These are phyloP conservation scores for Eucalyptus pauciflora DNA, from an alignment of 345 rosid species.

Conservation along the genomic window DNA sequence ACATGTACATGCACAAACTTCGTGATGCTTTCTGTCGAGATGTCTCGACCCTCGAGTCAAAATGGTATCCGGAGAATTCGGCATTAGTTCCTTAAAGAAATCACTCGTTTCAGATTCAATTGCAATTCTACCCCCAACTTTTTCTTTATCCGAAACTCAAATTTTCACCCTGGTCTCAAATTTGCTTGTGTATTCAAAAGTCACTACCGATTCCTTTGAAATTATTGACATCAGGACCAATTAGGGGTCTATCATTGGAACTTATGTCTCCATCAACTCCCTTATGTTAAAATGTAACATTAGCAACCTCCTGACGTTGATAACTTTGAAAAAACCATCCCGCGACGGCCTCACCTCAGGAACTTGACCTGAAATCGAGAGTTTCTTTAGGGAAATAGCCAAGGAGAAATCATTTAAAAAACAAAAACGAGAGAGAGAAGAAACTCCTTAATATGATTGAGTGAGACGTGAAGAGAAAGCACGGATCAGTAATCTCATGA, in stretches of 20 bases:
- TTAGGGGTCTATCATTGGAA: neutral
- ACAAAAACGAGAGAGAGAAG: neutral
- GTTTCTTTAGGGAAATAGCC: neutral
- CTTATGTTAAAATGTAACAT: rapidly evolving
- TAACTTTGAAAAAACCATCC: neutral
- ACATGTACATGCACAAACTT: neutral
- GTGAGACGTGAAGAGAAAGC: neutral
- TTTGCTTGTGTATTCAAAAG: neutral
- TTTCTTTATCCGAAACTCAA: neutral
- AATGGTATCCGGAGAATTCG: neutral
- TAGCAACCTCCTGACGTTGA: neutral
- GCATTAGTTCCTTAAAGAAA: neutral
- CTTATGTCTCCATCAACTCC: rapidly evolving
- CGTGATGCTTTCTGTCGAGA: neutral
- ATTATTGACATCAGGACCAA: rapidly evolving
- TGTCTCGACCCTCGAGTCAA: neutral
- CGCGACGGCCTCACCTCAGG: rapidly evolving
- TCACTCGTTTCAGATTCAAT: neutral
- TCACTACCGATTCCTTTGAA: neutral
- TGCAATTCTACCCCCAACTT: neutral
- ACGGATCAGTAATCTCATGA: neutral
- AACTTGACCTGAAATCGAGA: neutral
- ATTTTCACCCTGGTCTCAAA: neutral
- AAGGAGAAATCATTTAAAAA: neutral
- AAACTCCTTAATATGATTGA: neutral